Percentiles rank a stretch among this genome's conserved stretches.
Evolutionary conservation across 2,329 filamentous ascomycete genomes (phyloP).

Genomic region (Aspergillus proliferans): DNA sequence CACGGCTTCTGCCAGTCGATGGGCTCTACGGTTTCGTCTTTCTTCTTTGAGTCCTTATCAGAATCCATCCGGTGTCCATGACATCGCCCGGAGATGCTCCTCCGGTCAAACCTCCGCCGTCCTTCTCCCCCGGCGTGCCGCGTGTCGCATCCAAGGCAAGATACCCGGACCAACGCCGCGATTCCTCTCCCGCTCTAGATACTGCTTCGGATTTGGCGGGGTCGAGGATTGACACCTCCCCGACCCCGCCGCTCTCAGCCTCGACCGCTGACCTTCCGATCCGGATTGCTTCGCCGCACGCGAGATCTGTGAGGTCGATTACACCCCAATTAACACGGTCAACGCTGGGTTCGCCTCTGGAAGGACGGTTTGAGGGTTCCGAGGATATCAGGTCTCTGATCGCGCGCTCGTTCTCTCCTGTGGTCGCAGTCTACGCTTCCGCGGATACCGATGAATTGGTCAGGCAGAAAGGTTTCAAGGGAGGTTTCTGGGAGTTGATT

Average conservation of each 20-base stretch:
- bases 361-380: slow-evolving; percentile 47
- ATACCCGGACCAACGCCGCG: slow-evolving; percentile 44
- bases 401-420: slow-evolving; percentile 78
- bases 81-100: slow-evolving; percentile 61
- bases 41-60: slow-evolving; percentile 14
- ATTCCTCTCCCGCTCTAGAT: slow-evolving; percentile 34
- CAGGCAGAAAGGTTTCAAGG: slow-evolving; percentile 73
- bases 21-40: slow-evolving; percentile 20
- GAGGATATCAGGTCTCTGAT: slow-evolving; percentile 61
- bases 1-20: slow-evolving; percentile 16
- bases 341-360: slow-evolving; percentile 42
- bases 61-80: slow-evolving; percentile 50
- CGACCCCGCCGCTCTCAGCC: slow-evolving; percentile 41
- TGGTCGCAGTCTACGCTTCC: slow-evolving; percentile 82
- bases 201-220: slow-evolving; percentile 43
- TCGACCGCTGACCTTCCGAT: slow-evolving; percentile 64
- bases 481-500: slow-evolving; percentile 76
- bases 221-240: slow-evolving; percentile 52
- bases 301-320: slow-evolving; percentile 54
- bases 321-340: slow-evolving; percentile 43
- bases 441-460: slow-evolving; percentile 75
- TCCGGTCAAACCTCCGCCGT: slow-evolving; percentile 61
- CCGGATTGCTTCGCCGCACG: slow-evolving; percentile 61
- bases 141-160: slow-evolving; percentile 56
- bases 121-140: slow-evolving; percentile 61